Base-by-base conservation (phyloP, 331 rosid genomes). In the Cydonia oblonga region DNA sequence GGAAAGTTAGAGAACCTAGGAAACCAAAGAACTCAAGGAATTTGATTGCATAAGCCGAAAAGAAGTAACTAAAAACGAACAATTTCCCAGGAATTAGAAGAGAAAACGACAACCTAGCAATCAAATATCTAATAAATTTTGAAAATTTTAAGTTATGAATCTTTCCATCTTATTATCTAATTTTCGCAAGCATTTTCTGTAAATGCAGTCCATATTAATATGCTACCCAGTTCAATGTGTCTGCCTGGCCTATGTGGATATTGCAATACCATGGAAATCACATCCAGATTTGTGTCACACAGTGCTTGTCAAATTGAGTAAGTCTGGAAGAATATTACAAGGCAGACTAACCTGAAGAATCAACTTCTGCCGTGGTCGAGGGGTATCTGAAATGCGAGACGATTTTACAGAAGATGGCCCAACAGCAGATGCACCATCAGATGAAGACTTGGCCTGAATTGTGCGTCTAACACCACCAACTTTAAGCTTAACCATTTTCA, bases 401-500 rank as follows among this genome's bases (percentile, higher is more conserved):
- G 81, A 46, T 66, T 75, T 82, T 42, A 82, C 44, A 25, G 78
- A 58, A 30, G 83, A 67, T 4, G 59, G 51, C 9, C 81, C 86
- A 40, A 78, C 75, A 75, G 74, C 73, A 22, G 83, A 75, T 60
- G 78, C 83, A 61, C 81, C 81, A 71, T 75, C 86, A 13, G 78
- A 82, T 61, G 78, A 54, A 7, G 86, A 61, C 60, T 78, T 75
- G 52, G 83, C 78, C 65, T 72, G 70, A 78, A 82, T 71, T 52
- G 81, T 82, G 22, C 70, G 69, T 25, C 40, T 79, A 64, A 78
- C 78, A 78, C 76, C 81, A 62, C 74, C 35, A 29, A 71, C 83
- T 73, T 75, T 82, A 75, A 82, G 83, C 81, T 82, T 82, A 67
- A 82, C 86, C 68, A 70, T 78, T 66, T 82, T 74, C 73, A 82